phyloP scores from a whole-genome alignment of 176 grass and related monocot species.

The Carex cristatella region DNA sequence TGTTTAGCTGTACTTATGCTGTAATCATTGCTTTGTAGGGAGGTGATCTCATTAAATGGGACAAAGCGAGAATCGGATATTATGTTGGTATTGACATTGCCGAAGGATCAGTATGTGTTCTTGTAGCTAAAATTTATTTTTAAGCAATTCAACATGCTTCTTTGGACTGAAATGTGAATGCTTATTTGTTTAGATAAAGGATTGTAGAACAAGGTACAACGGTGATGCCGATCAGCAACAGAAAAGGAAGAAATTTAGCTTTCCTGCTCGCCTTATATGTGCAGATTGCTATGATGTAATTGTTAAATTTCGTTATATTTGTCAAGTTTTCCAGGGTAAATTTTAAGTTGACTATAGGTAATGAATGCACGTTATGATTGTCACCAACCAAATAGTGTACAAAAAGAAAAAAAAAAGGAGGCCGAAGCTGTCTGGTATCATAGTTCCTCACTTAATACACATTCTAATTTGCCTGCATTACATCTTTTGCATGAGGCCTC shows the following conservation, averaged over 20 bases:
- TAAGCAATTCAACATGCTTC: background rate
- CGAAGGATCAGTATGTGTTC: constrained; percentile 9
- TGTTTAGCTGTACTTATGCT: background rate
- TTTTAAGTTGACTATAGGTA: background rate
- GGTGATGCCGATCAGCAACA: constrained; percentile 73
- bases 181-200: constrained; percentile 53
- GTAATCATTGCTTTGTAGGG: constrained; percentile 40
- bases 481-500: background rate
- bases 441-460: background rate
- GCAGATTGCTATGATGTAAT: constrained; percentile 92
- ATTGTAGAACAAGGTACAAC: constrained; percentile 90
- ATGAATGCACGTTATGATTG: background rate
- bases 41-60: constrained; percentile 96
- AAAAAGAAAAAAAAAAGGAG: background rate
- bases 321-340: background rate
- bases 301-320: constrained; percentile 5
- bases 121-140: background rate
- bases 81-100: constrained; percentile 83
- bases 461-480: background rate
- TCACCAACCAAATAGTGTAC: background rate
- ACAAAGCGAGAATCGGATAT: constrained; percentile 84
- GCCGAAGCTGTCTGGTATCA: background rate
- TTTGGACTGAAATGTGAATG: background rate
- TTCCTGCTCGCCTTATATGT: constrained; percentile 91
- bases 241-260: constrained; percentile 85